Base-by-base conservation (phyloP, 805 yeast genomes). In the Saturnispora silvae region DNA sequence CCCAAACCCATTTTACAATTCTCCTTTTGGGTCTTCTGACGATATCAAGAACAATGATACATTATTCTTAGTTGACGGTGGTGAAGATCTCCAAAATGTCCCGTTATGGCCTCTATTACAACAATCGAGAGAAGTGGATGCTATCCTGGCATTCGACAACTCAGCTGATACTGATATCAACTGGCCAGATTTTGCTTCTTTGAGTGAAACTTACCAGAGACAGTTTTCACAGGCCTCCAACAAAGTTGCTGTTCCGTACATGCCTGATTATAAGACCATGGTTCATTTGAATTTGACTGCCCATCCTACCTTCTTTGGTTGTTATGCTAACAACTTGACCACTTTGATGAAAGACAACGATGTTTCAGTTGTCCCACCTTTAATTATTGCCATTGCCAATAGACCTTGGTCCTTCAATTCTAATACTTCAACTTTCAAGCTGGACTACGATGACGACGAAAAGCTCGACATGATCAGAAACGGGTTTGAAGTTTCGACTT, bases 271-370 rank as follows among this genome's bases (percentile, higher is more conserved):
- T 20, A 58, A 66, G 31, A 69, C 86, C 0, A 80, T 83, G 55
- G 51, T 72, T 19, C 67, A 68, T 41, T 48, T 61, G 45, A 80
- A 80, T 40, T 63, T 83, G 44, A 77, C 83, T 13, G 63, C 77
- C 8, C 68, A 60, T 42, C 94, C 95, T 35, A 67, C 80, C 1
- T 84, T 85, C 61, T 85, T 85, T 54, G 95, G 95, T 24, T 84
- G 95, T 58, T 70, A 81, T 51, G 67, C 82, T 4, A 46, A 58
- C 1, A 80, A 81, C 51, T 60, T 78, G 52, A 75, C 86, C 6
- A 60, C 56, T 13, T 62, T 78, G 42, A 53, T 64, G 31, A 61
- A 65, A 20, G 62, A 54, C 27, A 52, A 53, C 14, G 52, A 51
- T 6, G 59, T 60, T 22, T 59, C 54, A 23, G 53, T 54, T 13